Evolutionary conservation across 306 rosid genomes (phyloP).

Genomic region (Bauhinia variegata): DNA sequence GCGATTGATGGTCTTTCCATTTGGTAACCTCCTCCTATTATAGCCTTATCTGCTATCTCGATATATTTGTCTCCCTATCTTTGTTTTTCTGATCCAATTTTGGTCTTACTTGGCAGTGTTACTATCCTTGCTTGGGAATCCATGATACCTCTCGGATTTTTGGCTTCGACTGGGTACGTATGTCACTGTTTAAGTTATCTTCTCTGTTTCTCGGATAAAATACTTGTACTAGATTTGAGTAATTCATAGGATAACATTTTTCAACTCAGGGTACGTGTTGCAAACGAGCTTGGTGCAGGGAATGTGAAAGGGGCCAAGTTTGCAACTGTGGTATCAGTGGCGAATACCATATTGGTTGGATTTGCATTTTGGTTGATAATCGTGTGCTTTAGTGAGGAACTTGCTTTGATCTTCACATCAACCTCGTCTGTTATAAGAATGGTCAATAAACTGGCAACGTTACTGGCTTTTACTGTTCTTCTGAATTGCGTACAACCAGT

Average conservation of each 20-base stretch:
- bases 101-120: slow-evolving; percentile 46
- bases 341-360: slow-evolving; percentile 58
- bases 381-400: slow-evolving; percentile 49
- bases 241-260: background rate
- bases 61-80: background rate
- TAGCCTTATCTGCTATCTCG: background rate
- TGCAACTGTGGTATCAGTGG: slow-evolving; percentile 56
- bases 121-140: slow-evolving; percentile 78
- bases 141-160: slow-evolving; percentile 75
- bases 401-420: slow-evolving; percentile 68
- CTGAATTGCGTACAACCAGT: slow-evolving; percentile 70
- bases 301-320: slow-evolving; percentile 69
- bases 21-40: slow-evolving; percentile 51
- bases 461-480: slow-evolving; percentile 66
- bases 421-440: slow-evolving; percentile 48
- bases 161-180: slow-evolving; percentile 80
- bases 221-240: slow-evolving; percentile 15
- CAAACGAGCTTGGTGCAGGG: slow-evolving; percentile 78
- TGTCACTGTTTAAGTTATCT: slow-evolving; percentile 34
- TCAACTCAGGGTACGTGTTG: slow-evolving; percentile 61
- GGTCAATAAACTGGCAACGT: slow-evolving; percentile 56
- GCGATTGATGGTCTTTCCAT: slow-evolving; percentile 74
- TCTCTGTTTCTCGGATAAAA: slow-evolving; percentile 8
- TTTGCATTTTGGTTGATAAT: slow-evolving; percentile 54
- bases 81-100: background rate